Conservation (phyloP, 1,284 basidiomycete genomes). For the Thecaphora frezii region DNA sequence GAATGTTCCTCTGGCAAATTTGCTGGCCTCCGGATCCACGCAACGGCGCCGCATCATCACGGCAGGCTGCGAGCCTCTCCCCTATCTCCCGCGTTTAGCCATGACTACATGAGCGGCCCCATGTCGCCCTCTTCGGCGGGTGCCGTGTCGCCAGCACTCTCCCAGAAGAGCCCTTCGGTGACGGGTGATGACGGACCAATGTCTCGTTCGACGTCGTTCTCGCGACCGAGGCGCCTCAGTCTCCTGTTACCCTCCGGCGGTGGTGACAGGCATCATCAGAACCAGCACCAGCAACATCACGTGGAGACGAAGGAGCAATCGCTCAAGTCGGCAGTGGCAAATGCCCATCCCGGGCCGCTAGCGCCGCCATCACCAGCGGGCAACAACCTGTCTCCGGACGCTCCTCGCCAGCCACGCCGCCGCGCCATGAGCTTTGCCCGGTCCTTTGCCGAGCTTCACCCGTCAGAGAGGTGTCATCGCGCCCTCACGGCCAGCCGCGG, state of each 20-base stretch:
- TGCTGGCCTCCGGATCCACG: constrained; percentile 28
- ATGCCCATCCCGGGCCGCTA: background rate
- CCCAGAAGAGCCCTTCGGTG: background rate
- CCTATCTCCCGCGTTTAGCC: too few relatives aligned
- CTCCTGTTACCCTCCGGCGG: background rate
- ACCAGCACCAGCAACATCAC: background rate
- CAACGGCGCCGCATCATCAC: constrained; percentile 9
- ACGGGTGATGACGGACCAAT: constrained; percentile 7
- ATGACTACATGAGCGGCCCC: too few relatives aligned
- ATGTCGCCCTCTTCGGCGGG: background rate
- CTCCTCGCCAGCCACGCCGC: constrained; percentile 10
- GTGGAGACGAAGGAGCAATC: background rate
- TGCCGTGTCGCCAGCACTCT: too few relatives aligned
- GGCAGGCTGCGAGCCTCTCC: too few relatives aligned
- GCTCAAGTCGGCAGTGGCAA: background rate
- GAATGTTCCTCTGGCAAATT: constrained; percentile 37
- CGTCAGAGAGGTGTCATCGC: too few relatives aligned
- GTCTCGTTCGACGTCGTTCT: constrained; percentile 16
- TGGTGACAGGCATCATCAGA: background rate
- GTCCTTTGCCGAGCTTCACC: constrained; percentile 31
- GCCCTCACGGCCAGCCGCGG: too few relatives aligned
- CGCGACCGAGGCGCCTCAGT: background rate
- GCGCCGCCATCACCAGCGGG: background rate
- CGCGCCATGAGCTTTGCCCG: constrained; percentile 32
- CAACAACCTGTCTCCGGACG: too few relatives aligned